Evolutionary conservation across 2,329 filamentous ascomycete genomes (phyloP), one percentile per base, ranked within the genome.

Genomic region (Xylariaceae sp.): DNA sequence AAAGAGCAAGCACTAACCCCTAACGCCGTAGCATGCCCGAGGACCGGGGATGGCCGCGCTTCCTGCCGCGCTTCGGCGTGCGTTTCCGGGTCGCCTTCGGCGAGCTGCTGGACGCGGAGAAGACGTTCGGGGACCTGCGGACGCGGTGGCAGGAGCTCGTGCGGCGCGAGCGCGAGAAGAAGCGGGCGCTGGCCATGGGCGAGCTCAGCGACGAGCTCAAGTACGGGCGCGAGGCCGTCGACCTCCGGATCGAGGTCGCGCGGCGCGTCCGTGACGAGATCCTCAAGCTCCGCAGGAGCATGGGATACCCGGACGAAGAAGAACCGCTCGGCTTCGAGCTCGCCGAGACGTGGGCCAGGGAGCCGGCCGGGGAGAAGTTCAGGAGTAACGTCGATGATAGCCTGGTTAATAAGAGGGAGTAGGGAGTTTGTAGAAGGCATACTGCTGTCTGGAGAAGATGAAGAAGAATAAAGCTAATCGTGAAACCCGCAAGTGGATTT

Each of bases 261-360:
- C 81, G 81, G 71, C 82, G 88, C 56, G 85, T 98, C 32, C 82
- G 95, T 47, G 82, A 89, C 52, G 89, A 96, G 70, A 88, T 99
- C 2, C 74, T 93, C 49, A 90, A 91, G 66, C 81, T 98, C 20
- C 82, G 93, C 59, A 80, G 84, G 61, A 81, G 81, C 44, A 77
- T 89, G 55, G 93, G 92, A 1, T 85, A 89, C 59, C 83, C 89
- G 0, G 91, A 96, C 57, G 89, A 96, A 64, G 90, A 96, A 37
- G 63, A 63, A 20, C 60, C 61, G 65, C 87, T 89, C 0, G 87
- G 89, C 63, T 82, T 87, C 46, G 89, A 86, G 7, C 75, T 93
- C 23, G 91, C 89, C 0, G 90, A 93, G 73, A 96, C 92, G 1
- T 98, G 91, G 88, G 78, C 82, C 2, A 75, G 75, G 47, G 81